Evolutionary conservation across 106 monocot genomes (phyloP).

Genomic region (Dendrobium catenatum): DNA sequence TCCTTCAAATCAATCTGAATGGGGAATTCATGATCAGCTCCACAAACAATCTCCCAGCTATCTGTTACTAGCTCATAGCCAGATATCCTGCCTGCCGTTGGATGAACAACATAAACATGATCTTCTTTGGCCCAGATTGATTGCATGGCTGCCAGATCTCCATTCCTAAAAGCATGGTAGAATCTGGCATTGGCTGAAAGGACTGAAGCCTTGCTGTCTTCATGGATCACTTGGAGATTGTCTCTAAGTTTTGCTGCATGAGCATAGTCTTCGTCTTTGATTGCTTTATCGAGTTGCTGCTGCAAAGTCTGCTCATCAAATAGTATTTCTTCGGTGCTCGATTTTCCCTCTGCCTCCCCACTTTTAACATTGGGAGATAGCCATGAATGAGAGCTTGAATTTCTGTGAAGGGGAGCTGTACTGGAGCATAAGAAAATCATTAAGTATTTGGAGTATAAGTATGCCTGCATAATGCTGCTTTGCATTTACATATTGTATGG

Average conservation of each 20-base stretch:
- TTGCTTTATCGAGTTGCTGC: slow-evolving; percentile 57
- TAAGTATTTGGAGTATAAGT: no score
- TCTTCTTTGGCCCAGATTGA: slow-evolving; percentile 82
- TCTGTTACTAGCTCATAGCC: slow-evolving; percentile 82
- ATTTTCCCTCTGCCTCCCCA: slow-evolving; percentile 48
- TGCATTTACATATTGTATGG: no score
- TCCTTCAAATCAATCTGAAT: slow-evolving; percentile 79
- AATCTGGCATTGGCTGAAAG: slow-evolving; percentile 70
- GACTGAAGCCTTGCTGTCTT: slow-evolving; percentile 65
- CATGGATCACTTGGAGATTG: slow-evolving; percentile 55
- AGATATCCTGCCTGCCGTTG: slow-evolving; percentile 80
- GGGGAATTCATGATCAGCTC: slow-evolving; percentile 83
- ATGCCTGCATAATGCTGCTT: no score
- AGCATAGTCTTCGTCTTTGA: slow-evolving; percentile 78
- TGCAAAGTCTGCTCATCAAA: slow-evolving; percentile 69
- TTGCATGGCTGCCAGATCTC: slow-evolving; percentile 77
- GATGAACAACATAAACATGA: slow-evolving; percentile 73
- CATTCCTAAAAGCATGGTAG: slow-evolving; percentile 82
- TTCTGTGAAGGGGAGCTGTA: not conserved
- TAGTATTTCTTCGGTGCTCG: slow-evolving; percentile 26
- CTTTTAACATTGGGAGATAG: slow-evolving; percentile 36
- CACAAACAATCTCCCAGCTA: slow-evolving; percentile 85
- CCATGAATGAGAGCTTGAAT: not conserved
- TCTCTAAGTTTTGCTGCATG: slow-evolving; percentile 84
- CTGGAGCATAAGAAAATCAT: not conserved